These are phyloP conservation scores for Dujonia santamariae DNA, from an alignment of 1,139 yeast species.

Conservation along the genomic window DNA sequence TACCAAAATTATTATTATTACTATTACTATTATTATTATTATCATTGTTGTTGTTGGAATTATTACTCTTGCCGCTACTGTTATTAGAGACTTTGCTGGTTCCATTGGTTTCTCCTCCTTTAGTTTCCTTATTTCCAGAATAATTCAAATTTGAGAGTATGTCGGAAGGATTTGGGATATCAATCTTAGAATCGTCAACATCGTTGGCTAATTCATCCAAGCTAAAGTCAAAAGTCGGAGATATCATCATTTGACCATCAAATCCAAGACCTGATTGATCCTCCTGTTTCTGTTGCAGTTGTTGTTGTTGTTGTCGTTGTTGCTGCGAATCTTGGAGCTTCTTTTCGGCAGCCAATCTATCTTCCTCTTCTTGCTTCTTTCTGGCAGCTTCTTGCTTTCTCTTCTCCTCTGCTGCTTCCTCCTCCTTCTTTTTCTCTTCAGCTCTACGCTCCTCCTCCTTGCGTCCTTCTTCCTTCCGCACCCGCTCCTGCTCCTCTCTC, in stretches of 20 bases:
- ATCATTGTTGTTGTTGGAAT: constrained; percentile 8
- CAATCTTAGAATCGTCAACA: constrained; percentile 13
- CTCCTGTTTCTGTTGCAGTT: constrained; percentile 9
- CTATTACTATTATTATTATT: constrained; percentile 10
- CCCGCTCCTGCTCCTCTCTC: constrained; percentile 20
- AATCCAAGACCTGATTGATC: constrained; percentile 13
- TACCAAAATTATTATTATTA: constrained; percentile 9
- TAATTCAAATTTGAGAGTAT: constrained; percentile 36
- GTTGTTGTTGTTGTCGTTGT: constrained; percentile 12
- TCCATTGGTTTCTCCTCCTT: background rate
- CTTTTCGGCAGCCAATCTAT: constrained; percentile 17
- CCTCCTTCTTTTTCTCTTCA: constrained; percentile 14
- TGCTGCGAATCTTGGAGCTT: constrained; percentile 13
- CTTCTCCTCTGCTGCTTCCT: constrained; percentile 18
- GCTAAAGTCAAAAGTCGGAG: constrained; percentile 30
- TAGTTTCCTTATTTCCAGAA: constrained; percentile 3
- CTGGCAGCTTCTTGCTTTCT: constrained; percentile 12
- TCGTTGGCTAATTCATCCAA: constrained; percentile 17
- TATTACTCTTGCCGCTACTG: background rate
- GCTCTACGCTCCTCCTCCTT: constrained; percentile 8
- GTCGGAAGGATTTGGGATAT: constrained; percentile 38
- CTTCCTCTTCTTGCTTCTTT: constrained; percentile 14
- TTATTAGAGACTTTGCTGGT: background rate
- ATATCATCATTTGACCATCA: constrained; percentile 15
- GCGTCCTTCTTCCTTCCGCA: constrained; percentile 14